Base-by-base conservation (phyloP, 2,329 filamentous ascomycete genomes). In the Pseudogymnoascus verrucosus region DNA sequence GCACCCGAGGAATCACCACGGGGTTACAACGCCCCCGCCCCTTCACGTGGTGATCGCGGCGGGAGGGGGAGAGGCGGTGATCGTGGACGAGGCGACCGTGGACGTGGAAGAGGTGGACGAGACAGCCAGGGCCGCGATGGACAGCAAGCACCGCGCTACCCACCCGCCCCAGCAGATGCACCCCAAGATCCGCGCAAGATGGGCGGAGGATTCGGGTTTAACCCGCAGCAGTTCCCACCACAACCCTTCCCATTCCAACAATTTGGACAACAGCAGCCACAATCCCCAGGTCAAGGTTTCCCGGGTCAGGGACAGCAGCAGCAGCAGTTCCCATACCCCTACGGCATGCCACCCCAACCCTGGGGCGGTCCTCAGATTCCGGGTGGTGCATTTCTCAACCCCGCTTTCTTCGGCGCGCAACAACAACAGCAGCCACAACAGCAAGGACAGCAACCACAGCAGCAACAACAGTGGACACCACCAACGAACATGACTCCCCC, bases 371-470 rank as follows among this genome's bases (percentile, higher is more conserved):
- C 76, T 65, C 51, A 76, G 37, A 67, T 68, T 51, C 67, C 76
- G 42, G 71, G 77, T 14, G 76, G 79, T 66, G 76, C 80, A 8
- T 83, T 83, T 67, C 79, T 85, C 65, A 86, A 85, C 67, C 84
- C 84, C 3, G 79, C 81, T 1, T 82, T 87, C 70, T 78, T 87
- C 64, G 79, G 81, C 42, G 79, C 80, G 63, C 75, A 78, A 44
- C 76, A 77, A 60, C 77, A 77, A 65, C 37, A n/a, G n/a, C n/a
- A n/a, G n/a, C n/a, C n/a, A 14, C 11, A 74, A 26, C 23, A 21
- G 4, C 16, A 10, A 11, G n/a, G n/a, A n/a, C n/a, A n/a, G n/a
- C 62, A 63, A 11, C 47, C 78, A 57, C 76, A 77, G 62, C 65
- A 76, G 60, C 77, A 77, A 3, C 62, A 63, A 14, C 62, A 63